Conservation (phyloP, 1,284 basidiomycete species). For the Heterobasidion irregulare region DNA sequence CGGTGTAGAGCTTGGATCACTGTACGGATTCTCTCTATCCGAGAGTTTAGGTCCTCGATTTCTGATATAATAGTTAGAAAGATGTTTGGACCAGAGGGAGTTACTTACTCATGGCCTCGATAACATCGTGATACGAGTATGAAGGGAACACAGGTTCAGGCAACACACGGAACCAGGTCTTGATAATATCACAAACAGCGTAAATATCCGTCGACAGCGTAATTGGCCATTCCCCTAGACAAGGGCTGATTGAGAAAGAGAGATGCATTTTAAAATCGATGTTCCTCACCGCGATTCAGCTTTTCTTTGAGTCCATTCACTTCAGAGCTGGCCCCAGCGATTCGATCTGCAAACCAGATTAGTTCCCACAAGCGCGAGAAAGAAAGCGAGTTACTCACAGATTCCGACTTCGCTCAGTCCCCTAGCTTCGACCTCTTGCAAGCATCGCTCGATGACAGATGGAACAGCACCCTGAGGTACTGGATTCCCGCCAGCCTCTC, state of each 20-base stretch:
- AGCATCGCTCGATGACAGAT: constrained; percentile 51
- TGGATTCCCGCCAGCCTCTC: constrained; percentile 46
- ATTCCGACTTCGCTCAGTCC: constrained; percentile 77
- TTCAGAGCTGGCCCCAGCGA: constrained; percentile 69
- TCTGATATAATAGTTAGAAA: constrained; percentile 29
- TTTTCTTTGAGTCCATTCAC: constrained; percentile 63
- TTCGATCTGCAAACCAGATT: constrained; percentile 46
- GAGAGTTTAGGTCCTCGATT: constrained; percentile 57
- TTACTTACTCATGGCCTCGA: constrained; percentile 60
- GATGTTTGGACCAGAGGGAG: background rate
- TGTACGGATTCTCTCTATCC: constrained; percentile 52
- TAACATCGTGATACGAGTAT: constrained; percentile 56
- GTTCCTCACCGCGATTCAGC: constrained; percentile 53
- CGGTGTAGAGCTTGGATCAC: constrained; percentile 63
- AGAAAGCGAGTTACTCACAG: constrained; percentile 41
- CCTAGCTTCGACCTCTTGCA: constrained; percentile 63
- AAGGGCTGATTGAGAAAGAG: constrained; percentile 1
- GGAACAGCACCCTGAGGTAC: constrained; percentile 53
- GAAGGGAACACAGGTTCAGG: constrained; percentile 73
- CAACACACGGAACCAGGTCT: constrained; percentile 74
- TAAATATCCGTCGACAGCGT: constrained; percentile 60
- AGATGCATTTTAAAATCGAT: background rate
- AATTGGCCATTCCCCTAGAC: constrained; percentile 51
- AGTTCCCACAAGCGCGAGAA: background rate
- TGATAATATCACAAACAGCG: constrained; percentile 73